phyloP scores from a whole-genome alignment of 805 yeast species.

The Ogataea nitratoaversa region DNA sequence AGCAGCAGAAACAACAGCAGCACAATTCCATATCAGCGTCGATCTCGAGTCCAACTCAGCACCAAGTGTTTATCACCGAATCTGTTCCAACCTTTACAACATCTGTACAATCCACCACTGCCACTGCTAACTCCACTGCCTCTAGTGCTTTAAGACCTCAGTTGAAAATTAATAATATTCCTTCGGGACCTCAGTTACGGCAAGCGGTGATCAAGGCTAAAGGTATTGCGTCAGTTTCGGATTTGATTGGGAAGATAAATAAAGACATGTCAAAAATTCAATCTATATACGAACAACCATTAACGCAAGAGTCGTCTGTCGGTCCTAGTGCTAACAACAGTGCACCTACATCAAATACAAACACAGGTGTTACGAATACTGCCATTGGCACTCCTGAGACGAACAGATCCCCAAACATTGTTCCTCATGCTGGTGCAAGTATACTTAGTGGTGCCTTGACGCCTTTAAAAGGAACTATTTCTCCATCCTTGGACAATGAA shows the following conservation, averaged over 20 bases:
- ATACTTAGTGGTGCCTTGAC: background rate
- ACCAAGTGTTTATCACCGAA: background rate
- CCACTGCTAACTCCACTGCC: constrained; percentile 1
- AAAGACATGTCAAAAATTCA: constrained; percentile 36
- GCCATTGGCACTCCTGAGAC: too few relatives aligned
- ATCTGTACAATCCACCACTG: background rate
- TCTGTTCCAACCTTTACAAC: background rate
- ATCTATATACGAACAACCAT: constrained; percentile 20
- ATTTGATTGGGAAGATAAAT: constrained; percentile 62
- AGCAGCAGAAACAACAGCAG: constrained; percentile 3
- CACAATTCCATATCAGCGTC: background rate
- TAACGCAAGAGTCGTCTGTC: constrained; percentile 2
- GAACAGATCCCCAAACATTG: too few relatives aligned
- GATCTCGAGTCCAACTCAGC: background rate
- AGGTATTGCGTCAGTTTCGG: constrained; percentile 67
- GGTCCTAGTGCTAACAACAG: too few relatives aligned
- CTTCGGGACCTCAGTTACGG: constrained; percentile 51
- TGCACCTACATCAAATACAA: too few relatives aligned
- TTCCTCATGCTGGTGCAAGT: too few relatives aligned
- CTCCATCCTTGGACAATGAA: background rate
- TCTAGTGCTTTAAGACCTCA: constrained; percentile 9
- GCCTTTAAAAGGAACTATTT: background rate
- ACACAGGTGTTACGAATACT: too few relatives aligned
- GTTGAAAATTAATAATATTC: constrained; percentile 34
- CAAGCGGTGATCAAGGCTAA: constrained; percentile 69